Evolutionary conservation across 305 asterid genomes (phyloP).

Genomic region (Plantago coronopus): DNA sequence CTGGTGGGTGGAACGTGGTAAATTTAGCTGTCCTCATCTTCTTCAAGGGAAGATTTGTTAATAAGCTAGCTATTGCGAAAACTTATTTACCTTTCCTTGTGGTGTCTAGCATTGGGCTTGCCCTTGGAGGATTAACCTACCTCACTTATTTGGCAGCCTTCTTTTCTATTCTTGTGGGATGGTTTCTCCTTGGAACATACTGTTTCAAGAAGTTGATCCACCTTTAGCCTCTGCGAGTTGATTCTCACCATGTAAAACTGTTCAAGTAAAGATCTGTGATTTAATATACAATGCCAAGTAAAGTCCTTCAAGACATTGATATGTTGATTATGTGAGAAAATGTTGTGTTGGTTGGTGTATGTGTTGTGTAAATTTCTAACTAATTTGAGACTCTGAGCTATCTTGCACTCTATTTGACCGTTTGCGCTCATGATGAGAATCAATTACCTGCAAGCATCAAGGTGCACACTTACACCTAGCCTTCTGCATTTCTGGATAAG

Average conservation of each 20-base stretch:
- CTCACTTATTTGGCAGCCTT: conserved; percentile 52
- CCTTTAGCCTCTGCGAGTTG: conserved; percentile 36
- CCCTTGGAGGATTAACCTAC: conserved; percentile 61
- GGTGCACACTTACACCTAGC: too few species aligned
- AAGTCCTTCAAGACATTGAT: conserved; percentile 10
- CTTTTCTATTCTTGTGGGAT: conserved; percentile 55
- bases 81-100: conserved; percentile 61
- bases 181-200: conserved; percentile 83
- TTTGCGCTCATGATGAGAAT: too few species aligned
- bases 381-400: too few species aligned
- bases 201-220: conserved; percentile 60
- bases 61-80: conserved; percentile 44
- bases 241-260: conserved; percentile 20
- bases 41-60: conserved; percentile 63
- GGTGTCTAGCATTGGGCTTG: conserved; percentile 49
- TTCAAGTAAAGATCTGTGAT: conserved; percentile 7
- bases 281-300: conserved; percentile 24
- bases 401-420: too few species aligned
- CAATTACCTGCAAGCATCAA: too few species aligned
- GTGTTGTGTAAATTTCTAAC: too few species aligned
- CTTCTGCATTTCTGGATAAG: too few species aligned
- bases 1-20: conserved; percentile 85
- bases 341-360: too few species aligned
- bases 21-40: conserved; percentile 65
- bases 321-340: background rate